Percentiles rank a stretch among this genome's conserved stretches.
phyloP scores from a whole-genome alignment of 495 filamentous ascomycete species.

The Hapsidospora chrysogenum region DNA sequence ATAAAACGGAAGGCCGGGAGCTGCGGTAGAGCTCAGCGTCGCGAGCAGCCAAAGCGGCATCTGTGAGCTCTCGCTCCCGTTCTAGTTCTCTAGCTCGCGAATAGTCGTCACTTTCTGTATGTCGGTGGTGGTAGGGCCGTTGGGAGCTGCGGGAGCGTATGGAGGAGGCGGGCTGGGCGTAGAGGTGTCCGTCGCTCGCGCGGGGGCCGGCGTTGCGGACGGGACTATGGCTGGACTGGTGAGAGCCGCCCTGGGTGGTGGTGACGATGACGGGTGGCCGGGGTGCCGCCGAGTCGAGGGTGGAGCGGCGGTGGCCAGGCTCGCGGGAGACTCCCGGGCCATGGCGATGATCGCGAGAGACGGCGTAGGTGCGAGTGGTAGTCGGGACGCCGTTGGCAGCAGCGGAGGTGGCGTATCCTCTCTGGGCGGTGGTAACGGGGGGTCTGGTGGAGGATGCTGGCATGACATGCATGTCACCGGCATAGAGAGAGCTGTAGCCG shows the following conservation, averaged over 20 bases:
- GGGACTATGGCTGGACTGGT: conserved; percentile 15
- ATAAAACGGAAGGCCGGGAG: conserved; percentile 15
- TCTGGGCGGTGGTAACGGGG: conserved; percentile 15
- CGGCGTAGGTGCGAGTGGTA: conserved; percentile 24
- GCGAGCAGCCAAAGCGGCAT: conserved; percentile 16
- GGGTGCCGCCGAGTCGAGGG: conserved; percentile 16
- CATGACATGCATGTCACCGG: conserved; percentile 22
- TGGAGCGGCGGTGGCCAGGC: conserved; percentile 19
- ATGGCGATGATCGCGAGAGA: conserved; percentile 25
- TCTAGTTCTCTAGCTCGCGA: conserved; percentile 10
- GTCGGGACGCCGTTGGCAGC: conserved; percentile 14
- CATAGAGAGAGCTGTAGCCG: conserved; percentile 23
- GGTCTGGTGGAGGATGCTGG: conserved; percentile 12
- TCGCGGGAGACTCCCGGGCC: conserved; percentile 23
- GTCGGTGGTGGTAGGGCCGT: conserved; percentile 15
- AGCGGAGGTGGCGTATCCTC: conserved; percentile 12
- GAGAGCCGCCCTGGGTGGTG: conserved; percentile 8
- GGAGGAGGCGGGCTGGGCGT: conserved; percentile 32
- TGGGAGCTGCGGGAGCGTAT: conserved; percentile 18
- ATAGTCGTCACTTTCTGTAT: conserved; percentile 26
- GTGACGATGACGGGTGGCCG: conserved; percentile 33
- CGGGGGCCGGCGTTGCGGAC: conserved; percentile 28
- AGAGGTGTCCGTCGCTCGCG: conserved; percentile 30
- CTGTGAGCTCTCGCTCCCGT: conserved; percentile 20
- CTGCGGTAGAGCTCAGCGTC: conserved; percentile 20